Conservation (phyloP, 257 asterid species). For the Mitragyna speciosa region DNA sequence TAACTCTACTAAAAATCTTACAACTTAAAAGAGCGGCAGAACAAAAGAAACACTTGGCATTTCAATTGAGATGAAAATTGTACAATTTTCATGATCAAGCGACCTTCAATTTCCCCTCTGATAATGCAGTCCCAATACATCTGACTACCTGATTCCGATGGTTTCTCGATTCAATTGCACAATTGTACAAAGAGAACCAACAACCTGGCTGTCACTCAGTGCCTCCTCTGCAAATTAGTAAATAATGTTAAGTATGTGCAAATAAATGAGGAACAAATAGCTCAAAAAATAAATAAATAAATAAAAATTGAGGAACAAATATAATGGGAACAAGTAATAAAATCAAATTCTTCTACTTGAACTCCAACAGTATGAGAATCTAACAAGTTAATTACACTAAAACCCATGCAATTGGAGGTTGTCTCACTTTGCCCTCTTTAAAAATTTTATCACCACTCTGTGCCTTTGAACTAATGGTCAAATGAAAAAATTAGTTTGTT, state of each 20-base stretch:
- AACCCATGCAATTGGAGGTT: too few species aligned
- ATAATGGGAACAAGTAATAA: neutral
- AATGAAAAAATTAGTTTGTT: too few species aligned
- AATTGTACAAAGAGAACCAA: neutral
- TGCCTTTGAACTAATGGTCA: too few species aligned
- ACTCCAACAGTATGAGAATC: neutral
- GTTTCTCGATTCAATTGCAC: neutral
- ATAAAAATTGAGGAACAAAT: too few species aligned
- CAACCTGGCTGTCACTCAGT: conserved; percentile 2
- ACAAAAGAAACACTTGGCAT: neutral
- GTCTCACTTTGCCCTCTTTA: too few species aligned
- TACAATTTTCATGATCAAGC: neutral
- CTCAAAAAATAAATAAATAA: too few species aligned
- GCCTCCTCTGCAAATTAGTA: conserved; percentile 10
- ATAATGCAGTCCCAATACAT: neutral
- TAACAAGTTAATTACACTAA: too few species aligned
- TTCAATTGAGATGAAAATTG: neutral
- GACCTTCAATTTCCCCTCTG: neutral
- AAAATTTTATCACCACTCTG: too few species aligned
- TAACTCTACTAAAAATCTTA: neutral
- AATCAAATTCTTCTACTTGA: neutral
- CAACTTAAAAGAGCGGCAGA: neutral
- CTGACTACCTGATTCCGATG: too few species aligned
- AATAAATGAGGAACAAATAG: neutral
- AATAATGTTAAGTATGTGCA: neutral